Evolutionary conservation across 495 filamentous ascomycete genomes (phyloP).

Genomic region (Podospora pseudopauciseta): DNA sequence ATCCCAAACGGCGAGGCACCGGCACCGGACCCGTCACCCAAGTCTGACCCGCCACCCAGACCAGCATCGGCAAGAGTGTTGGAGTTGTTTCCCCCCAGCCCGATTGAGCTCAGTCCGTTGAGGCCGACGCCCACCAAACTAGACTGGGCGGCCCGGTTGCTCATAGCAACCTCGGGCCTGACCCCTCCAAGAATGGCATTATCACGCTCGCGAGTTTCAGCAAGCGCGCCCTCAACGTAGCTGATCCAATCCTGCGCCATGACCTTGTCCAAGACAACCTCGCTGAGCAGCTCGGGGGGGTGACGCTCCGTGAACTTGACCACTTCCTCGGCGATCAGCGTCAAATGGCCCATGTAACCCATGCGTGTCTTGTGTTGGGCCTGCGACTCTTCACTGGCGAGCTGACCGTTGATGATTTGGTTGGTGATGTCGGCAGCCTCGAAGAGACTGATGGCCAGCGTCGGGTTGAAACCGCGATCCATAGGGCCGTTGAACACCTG

Average conservation of each 20-base stretch:
- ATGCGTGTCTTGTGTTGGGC: slow-evolving; percentile 78
- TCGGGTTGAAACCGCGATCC: slow-evolving; percentile 91
- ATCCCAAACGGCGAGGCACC: slow-evolving; percentile 64
- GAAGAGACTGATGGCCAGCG: slow-evolving; percentile 89
- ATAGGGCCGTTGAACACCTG: slow-evolving; percentile 99
- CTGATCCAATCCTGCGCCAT: slow-evolving; percentile 85
- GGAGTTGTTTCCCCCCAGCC: slow-evolving; percentile 51
- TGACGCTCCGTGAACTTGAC: slow-evolving; percentile 97
- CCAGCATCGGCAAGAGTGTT: slow-evolving; percentile 75
- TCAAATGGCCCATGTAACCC: slow-evolving; percentile 98
- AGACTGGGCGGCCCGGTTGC: slow-evolving; percentile 35
- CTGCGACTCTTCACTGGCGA: slow-evolving; percentile 79
- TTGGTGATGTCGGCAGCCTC: slow-evolving; percentile 85
- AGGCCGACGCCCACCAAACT: slow-evolving; percentile 42
- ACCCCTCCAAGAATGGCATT: slow-evolving; percentile 98
- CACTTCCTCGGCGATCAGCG: slow-evolving; percentile 95
- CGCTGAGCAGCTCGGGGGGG: slow-evolving; percentile 79
- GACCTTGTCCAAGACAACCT: slow-evolving; percentile 80
- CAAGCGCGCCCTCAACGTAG: slow-evolving; percentile 91
- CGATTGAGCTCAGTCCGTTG: slow-evolving; percentile 41
- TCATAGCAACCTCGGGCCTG: slow-evolving; percentile 77
- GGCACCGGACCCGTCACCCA: slow-evolving; percentile 61
- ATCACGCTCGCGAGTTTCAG: slow-evolving; percentile 91
- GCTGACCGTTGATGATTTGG: slow-evolving; percentile 86
- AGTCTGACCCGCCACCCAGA: slow-evolving; percentile 67